A percentile compares a stretch with the other conserved stretches of the same genome.
Evolutionary conservation across 345 rosid genomes (phyloP).

Genomic region (Rhodomyrtus tomentosa): DNA sequence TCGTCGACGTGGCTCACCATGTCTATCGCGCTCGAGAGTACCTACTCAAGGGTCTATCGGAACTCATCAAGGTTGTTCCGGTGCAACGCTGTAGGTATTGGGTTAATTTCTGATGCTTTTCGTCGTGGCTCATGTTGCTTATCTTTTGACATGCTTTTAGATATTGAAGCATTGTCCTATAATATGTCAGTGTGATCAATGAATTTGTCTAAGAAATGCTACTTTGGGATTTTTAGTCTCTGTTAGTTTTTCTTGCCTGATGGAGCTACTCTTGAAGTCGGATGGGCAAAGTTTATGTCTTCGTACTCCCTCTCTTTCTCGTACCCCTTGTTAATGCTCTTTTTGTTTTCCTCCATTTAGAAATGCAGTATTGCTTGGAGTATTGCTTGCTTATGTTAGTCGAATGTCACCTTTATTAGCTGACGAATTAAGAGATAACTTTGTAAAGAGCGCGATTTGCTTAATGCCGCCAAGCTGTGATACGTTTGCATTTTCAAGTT

Average conservation of each 20-base stretch:
- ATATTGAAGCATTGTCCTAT: neutral
- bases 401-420: neutral
- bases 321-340: neutral
- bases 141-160: neutral
- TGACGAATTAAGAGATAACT: neutral
- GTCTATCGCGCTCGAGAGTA: slow-evolving; percentile 44
- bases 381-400: neutral
- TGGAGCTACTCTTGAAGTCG: neutral
- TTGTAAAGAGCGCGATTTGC: neutral
- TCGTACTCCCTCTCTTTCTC: neutral
- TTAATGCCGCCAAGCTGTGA: neutral
- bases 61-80: slow-evolving; percentile 31
- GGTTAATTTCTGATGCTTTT: neutral
- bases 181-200: neutral
- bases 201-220: neutral
- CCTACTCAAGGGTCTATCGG: slow-evolving; percentile 40
- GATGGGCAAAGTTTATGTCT: neutral
- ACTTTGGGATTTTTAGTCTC: neutral
- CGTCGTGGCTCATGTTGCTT: neutral
- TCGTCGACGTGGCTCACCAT: slow-evolving; percentile 46
- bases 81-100: slow-evolving; percentile 65
- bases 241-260: neutral
- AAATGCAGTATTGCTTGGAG: neutral
- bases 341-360: neutral
- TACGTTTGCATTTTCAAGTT: neutral